Evolutionary conservation across 139 green algal species (phyloP).

Genomic region (Chlamydomonas sphaeroides): DNA sequence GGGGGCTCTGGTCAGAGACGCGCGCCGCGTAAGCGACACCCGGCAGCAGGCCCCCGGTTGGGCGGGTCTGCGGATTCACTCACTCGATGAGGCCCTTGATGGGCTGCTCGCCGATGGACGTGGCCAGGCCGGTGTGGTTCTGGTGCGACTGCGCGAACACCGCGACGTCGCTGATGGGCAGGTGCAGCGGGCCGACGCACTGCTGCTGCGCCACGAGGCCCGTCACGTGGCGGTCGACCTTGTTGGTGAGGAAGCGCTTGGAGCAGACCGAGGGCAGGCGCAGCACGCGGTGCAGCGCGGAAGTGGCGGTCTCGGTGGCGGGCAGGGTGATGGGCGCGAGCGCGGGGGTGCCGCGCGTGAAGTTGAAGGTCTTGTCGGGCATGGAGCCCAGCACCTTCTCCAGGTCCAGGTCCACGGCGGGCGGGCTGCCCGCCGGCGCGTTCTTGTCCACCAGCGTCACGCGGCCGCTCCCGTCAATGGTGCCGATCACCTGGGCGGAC

Average conservation of each 20-base stretch:
- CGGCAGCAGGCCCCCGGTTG: no score
- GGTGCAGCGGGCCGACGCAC: slow-evolving; percentile 93
- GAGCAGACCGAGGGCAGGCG: slow-evolving; percentile 91
- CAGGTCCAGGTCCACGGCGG: slow-evolving; percentile 94
- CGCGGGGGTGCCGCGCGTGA: slow-evolving; percentile 48
- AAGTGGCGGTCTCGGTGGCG: slow-evolving; percentile 47
- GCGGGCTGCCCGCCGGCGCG: slow-evolving; percentile 61
- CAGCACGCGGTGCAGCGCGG: slow-evolving; percentile 86
- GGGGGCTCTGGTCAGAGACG: no score
- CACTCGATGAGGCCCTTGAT: slow-evolving; percentile 93
- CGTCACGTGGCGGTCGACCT: slow-evolving; percentile 71
- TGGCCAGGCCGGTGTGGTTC: slow-evolving; percentile 83
- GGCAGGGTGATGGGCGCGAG: slow-evolving; percentile 69
- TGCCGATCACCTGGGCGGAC: slow-evolving; percentile 95
- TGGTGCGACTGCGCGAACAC: slow-evolving; percentile 91
- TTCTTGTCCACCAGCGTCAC: slow-evolving; percentile 87
- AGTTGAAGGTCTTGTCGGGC: slow-evolving; percentile 96
- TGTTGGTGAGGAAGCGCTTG: slow-evolving; percentile 99
- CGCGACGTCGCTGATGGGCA: slow-evolving; percentile 92
- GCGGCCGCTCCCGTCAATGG: slow-evolving; percentile 89
- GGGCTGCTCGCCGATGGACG: slow-evolving; percentile 96
- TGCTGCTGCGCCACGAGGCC: slow-evolving; percentile 98
- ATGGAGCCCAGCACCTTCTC: slow-evolving; percentile 98
- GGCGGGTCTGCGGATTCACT: no score
- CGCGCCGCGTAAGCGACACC: no score